Evolutionary conservation across 2,329 filamentous ascomycete species (phyloP).

Genomic region (Aureobasidium leucospermi): DNA sequence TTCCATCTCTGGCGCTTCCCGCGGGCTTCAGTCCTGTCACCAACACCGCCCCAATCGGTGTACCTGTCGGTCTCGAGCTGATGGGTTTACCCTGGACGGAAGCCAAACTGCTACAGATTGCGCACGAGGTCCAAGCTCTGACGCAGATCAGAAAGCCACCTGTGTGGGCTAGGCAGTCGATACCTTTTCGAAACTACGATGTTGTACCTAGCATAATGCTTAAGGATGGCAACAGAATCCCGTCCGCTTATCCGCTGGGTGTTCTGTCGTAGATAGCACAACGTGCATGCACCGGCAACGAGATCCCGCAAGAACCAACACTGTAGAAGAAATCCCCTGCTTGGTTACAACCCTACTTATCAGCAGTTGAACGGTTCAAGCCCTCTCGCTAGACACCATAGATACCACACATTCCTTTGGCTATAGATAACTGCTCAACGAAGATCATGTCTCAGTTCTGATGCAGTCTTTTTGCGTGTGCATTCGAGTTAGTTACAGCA

Average conservation of each 20-base stretch:
- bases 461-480: background rate
- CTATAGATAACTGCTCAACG: background rate
- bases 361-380: background rate
- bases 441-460: background rate
- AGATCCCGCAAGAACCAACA: background rate
- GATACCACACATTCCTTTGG: background rate
- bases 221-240: slow-evolving; percentile 33
- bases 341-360: background rate
- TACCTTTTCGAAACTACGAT: slow-evolving; percentile 33
- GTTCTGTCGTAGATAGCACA: slow-evolving; percentile 12
- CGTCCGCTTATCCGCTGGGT: slow-evolving; percentile 43
- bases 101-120: slow-evolving; percentile 46
- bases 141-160: slow-evolving; percentile 42
- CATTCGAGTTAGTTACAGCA: background rate
- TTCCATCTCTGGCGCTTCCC: slow-evolving; percentile 47
- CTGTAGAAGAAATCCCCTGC: background rate
- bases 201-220: slow-evolving; percentile 39
- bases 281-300: background rate
- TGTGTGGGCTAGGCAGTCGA: slow-evolving; percentile 34
- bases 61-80: slow-evolving; percentile 60
- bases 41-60: slow-evolving; percentile 45
- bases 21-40: slow-evolving; percentile 46
- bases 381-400: background rate
- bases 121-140: slow-evolving; percentile 43
- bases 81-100: slow-evolving; percentile 52